Evolutionary conservation across 2,329 filamentous ascomycete species (phyloP), one percentile per base, ranked within the genome.

Genomic region (Daldinia sp.): DNA sequence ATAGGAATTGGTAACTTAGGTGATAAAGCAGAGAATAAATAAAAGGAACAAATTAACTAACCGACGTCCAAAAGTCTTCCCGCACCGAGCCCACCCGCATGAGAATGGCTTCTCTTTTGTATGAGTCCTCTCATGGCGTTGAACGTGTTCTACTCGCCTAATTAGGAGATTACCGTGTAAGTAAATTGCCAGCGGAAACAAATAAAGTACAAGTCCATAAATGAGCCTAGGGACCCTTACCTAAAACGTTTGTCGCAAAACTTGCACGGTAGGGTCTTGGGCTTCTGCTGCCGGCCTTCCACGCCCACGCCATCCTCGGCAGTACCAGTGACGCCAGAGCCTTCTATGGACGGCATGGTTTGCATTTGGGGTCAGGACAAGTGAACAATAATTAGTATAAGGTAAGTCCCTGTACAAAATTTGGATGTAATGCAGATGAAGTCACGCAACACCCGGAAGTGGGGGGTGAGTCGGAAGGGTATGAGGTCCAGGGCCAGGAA

Each of bases 61-160:
- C 87, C 87, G 83, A 81, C 88, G 81, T 75, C 87, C 87, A 79
- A 89, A 90, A 1, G 84, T 88, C 79, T 89, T 89, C 55, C 87
- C 87, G 78, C 88, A 90, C 46, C 85, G 83, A 75, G 84, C 83
- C 85, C 87, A 88, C 69, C 75, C 81, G 73, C 88, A 90, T 57
- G 85, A 83, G 75, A 89, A 90, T 7, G 88, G 88, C 77, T 89
- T 89, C 79, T 89, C 88, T 74, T 89, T 89, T 72, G 88, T 90
- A 78, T 90, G 88, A 37, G 87, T 89, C 70, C 87, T 84, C 78
- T 89, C 87, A 77, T 90, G 88, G 76, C 88, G 83, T 78, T 89
- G 87, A 60, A 90, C 86, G 79, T 90, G 88, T 78, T 90, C 88
- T 72, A 89, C 87, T 74, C 88, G 87, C 78, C 87, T 89, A 79